Base-by-base conservation (phyloP, 352 stramenopile species). In the Phytophthora foliorum region DNA sequence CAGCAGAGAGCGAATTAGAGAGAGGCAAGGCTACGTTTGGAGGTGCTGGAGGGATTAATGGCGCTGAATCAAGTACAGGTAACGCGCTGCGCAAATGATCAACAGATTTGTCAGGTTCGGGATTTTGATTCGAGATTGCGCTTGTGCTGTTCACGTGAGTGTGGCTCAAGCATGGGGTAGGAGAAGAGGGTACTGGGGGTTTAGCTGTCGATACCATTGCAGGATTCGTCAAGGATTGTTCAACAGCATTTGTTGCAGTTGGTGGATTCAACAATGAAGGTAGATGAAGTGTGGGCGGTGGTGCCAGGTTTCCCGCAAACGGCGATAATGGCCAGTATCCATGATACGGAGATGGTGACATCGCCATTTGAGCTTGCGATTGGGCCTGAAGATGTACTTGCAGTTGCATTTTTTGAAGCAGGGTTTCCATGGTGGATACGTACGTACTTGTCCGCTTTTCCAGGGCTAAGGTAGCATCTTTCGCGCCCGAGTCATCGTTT, bases 361-460 rank as follows among this genome's bases (percentile, higher is more conserved):
- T 73, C 17, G 55, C 29, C 54, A 77, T 45, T 45, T 72, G 67
- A 59, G 54, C 55, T 17, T 78, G 69, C 17, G 70, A 64, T 22
- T 78, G 74, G 5, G 64, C 10, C 51, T 81, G 74, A 16, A 74
- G 45, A 39, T 92, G 82, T n/a, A 90, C 69, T 54, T 92, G 84
- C 13, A 87, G 54, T 61, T 90, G 77, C 78, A 92, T 82, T 56
- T 88, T 84, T 31, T 91, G 80, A 42, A 92, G 66, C 41, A 87
- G 57, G 48, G 63, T 51, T 22, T 92, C 82, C 57, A 92, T 89
- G 10, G 75, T 75, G 8, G 74, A 69, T 41, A 84, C 50, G 31
- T 78, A 82, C 34, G 68, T 54, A 42, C 36, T 75, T n/a, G 63
- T 65, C 46, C 84, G 67, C 22, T 76, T 81, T 31, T 83, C 72